Base-by-base conservation (phyloP, 169 alveolate species). In the Neospora caninum region DNA sequence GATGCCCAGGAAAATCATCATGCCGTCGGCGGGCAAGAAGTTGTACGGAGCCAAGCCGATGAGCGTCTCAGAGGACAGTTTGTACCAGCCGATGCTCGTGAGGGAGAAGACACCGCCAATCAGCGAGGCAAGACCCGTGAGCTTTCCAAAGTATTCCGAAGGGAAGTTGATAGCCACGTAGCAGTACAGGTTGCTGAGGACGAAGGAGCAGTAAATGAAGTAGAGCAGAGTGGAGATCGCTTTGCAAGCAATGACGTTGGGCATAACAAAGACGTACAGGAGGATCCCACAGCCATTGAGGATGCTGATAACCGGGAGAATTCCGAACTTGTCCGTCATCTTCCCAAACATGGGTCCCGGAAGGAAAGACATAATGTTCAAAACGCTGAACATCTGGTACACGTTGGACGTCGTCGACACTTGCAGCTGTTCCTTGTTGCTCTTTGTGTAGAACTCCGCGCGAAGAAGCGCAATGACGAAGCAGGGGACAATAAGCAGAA, bases 311-410 rank as follows among this genome's bases (percentile, higher is more conserved):
- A 91, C 94, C 41, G 82, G 49, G 0, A 91, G 58, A 31, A 92
- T 91, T 1, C 96, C 96, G 39, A 73, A 94, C 45, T 20, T 45
- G 39, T 94, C 96, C 39, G 91, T 82, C 10, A 94, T 25, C 36
- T 78, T 49, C 6, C 96, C 96, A n/a, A 94, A 91, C 27, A 94
- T 18, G 31, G 96, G 96, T 58, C 95, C 96, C 13, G 96, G 96
- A 22, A 91, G 41, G 58, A 94, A 94, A 36, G 94, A 89, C 22
- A 92, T 18, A 34, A 94, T 92, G 41, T 94, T 94, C 54, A 89
- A 36, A 4, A 94, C 58, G 31, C 93, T 88, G 69, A 94, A 94
- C 83, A 91, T 38, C 53, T 91, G 93, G 38, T 91, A 91, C 6
- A 94, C 80, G 45, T 91, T 91, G 45, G 25, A 4, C 22, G 80